These are phyloP conservation scores for Pneumocystis oryctolagi DNA, from an alignment of 1,139 yeast species.

Conservation along the genomic window DNA sequence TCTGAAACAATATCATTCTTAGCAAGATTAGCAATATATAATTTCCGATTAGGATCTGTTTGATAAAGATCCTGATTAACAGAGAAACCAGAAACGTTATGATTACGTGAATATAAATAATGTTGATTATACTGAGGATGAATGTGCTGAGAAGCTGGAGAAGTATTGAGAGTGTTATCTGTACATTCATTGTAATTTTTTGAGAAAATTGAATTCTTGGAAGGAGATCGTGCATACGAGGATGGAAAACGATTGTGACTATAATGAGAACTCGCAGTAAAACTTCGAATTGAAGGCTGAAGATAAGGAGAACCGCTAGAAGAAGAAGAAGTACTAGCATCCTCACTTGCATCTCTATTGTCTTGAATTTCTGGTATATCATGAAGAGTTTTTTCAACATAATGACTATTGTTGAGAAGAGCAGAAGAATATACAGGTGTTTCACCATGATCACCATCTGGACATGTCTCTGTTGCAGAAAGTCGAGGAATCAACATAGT, in stretches of 20 bases:
- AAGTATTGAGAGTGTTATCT: not conserved
- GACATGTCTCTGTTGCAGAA: constrained; percentile 11
- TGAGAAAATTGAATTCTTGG: not conserved
- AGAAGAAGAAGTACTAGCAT: not conserved
- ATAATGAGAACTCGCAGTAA: not conserved
- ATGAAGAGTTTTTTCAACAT: not conserved
- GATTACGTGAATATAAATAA: not conserved
- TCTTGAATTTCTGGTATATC: not conserved
- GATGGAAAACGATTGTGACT: not conserved
- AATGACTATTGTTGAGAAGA: not conserved
- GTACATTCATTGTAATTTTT: not conserved
- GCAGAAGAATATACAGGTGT: not conserved
- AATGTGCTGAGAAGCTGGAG: not conserved
- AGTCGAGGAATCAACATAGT: constrained; percentile 11
- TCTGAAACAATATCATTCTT: not conserved
- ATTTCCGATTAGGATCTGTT: not conserved
- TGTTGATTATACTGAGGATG: not conserved
- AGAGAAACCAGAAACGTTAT: not conserved
- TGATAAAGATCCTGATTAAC: not conserved
- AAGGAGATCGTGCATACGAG: not conserved
- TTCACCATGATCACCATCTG: not conserved
- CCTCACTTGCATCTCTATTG: not conserved
- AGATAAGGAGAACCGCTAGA: not conserved
- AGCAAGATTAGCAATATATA: not conserved
- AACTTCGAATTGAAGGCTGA: not conserved